Conservation (phyloP, 305 asterid genomes). For the Fraxinus ornus region DNA sequence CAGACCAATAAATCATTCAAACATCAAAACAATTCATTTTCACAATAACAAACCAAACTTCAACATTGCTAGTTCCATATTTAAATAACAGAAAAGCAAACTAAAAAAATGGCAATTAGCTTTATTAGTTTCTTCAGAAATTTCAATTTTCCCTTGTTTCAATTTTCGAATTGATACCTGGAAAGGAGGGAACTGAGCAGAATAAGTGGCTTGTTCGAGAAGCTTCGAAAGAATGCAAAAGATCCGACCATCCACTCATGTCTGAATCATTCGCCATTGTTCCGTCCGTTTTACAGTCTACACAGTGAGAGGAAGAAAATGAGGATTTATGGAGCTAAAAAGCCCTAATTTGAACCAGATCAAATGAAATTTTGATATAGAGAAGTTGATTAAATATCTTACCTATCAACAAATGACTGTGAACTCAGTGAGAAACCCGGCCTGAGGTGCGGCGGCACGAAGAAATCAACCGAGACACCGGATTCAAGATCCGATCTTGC, state of each 20-base stretch:
- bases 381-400: no score
- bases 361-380: no score
- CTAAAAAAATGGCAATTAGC: neutral
- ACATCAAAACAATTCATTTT: neutral
- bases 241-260: conserved; percentile 92
- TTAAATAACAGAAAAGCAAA: neutral
- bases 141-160: neutral
- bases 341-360: conserved; percentile 47
- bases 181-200: conserved; percentile 93
- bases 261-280: conserved; percentile 75
- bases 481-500: no score
- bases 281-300: conserved; percentile 17
- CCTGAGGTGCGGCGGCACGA: no score
- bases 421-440: no score
- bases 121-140: neutral
- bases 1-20: neutral
- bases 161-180: conserved; percentile 47
- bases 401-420: no score
- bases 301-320: neutral
- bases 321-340: conserved; percentile 40
- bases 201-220: conserved; percentile 95
- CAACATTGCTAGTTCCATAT: neutral
- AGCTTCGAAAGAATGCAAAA: conserved; percentile 93
- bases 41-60: neutral
- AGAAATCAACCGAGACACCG: no score